Evolutionary conservation across 2,329 filamentous ascomycete species (phyloP), one percentile per base, ranked within the genome.

Genomic region (Keithomyces neogunnii): DNA sequence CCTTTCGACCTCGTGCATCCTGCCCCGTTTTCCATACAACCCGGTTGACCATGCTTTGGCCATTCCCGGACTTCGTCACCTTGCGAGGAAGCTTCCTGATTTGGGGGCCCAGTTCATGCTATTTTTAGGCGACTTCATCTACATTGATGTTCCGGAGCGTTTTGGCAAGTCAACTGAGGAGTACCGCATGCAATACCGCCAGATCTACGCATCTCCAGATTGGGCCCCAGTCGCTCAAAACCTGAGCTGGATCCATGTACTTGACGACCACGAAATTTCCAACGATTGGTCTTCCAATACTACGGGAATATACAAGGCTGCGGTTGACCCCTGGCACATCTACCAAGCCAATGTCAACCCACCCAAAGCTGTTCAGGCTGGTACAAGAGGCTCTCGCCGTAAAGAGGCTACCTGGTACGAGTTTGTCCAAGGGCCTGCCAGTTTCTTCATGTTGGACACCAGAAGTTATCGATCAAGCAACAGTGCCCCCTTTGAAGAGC

Each of bases 161-260:
- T 86, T 91, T 63, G 90, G 89, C 9, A 82, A 78, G 40, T 77
- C 81, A 0, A 72, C 77, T 1, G 83, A 88, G 50, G 83, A 90
- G 61, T 99, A 96, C 66, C 82, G 91, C 47, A 82, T 89, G 63
- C 90, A 96, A 64, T 99, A 99, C 64, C 85, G 92, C 26, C 89
- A 95, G 60, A 85, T 96, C n/a, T 99, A 99, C 63, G 86, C 89
- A 0, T 96, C 91, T 2, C 92, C 92, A 0, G 92, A 96, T 57
- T 99, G 93, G 93, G 75, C 80, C 1, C 73, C 82, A 0, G 83
- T 88, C 9, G 82, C 82, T 1, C 77, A 86, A 58, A 84, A 89
- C 51, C 73, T 97, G n/a, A 95, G 91, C 60, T 99, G 93, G 93
- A 89, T 97, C 44, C 93, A 99, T 63, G 91, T 95, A 2, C 80